phyloP scores from a whole-genome alignment of 495 filamentous ascomycete genomes.

The Neurospora intermedia region DNA sequence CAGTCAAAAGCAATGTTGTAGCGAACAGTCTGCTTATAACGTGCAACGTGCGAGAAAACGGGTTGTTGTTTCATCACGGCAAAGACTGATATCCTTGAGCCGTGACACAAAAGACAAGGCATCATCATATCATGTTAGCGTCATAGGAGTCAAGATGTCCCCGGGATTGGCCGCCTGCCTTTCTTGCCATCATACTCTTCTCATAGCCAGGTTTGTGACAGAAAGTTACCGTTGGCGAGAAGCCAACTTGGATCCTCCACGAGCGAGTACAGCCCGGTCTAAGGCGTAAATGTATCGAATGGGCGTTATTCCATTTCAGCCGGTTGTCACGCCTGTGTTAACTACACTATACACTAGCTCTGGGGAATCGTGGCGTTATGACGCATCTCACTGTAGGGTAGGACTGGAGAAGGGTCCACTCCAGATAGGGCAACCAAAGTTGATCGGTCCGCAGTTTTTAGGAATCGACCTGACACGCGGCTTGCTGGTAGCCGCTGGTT shows the following conservation, averaged over 20 bases:
- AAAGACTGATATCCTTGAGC: not conserved
- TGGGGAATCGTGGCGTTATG: conserved; percentile 10
- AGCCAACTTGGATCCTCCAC: not conserved
- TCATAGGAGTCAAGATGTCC: not conserved
- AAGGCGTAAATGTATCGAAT: not conserved
- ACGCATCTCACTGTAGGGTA: not conserved
- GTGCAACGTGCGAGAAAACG: not conserved
- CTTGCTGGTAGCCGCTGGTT: conserved; percentile 2
- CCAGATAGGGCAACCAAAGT: conserved; percentile 1
- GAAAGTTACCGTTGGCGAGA: not conserved
- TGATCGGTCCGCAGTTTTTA: conserved; percentile 9
- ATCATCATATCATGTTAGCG: not conserved
- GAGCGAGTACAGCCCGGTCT: not conserved
- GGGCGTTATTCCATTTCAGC: not conserved
- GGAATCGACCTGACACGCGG: conserved; percentile 16
- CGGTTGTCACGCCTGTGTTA: conserved; percentile 5
- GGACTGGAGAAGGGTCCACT: conserved; percentile 2
- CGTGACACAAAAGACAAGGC: not conserved
- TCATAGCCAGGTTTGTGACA: not conserved
- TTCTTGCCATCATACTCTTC: not conserved
- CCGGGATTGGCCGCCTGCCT: not conserved
- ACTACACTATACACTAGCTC: not conserved
- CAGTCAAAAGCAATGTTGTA: not conserved
- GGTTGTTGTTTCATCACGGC: not conserved
- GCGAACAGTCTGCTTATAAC: not conserved